Base-by-base conservation (phyloP, 1,284 basidiomycete species). In the Leucoagaricus sp. region DNA sequence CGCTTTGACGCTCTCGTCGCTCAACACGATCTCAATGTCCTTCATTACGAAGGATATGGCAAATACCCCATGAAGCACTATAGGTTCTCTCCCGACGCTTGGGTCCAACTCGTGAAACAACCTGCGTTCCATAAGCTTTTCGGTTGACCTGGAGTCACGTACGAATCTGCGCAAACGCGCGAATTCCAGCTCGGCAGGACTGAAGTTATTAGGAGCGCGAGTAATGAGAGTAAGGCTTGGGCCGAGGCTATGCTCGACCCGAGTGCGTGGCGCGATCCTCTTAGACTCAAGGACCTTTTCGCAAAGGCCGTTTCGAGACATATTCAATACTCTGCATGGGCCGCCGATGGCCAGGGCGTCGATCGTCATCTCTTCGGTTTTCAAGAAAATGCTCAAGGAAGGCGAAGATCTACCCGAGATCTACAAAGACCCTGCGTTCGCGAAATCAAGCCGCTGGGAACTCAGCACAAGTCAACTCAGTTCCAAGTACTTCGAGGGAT, bases 31-130 rank as follows among this genome's bases (percentile, higher is more conserved):
- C 78, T 98, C 64, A 80, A 90, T 51, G 88, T 93, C 52, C 77
- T 94, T 50, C 91, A 97, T 69, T 98, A 95, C 69, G 88, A 92
- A 65, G 92, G 87, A 2, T 98, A 96, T 73, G 96, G 96, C 60
- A 96, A 97, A 75, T 80, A 85, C 61, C 75, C 84, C 55, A 95
- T 97, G 77, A 98, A 98, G 78, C 83, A 82, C 63, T 90, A 87
- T 83, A 92, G 91, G 70, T 82, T 86, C 46, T 96, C 93, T 1
- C 96, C 97, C 0, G 96, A 99, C 69, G 93, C 93, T 15, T 96
- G 94, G 88, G 93, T 84, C 9, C 96, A 99, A 76, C 83, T 98
- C 61, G 87, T 94, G 63, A 97, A 97, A 78, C 96, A 98, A 73
- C 85, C 98, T 44, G 96, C 96, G 19, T 97, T 92, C 79, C 88